These are phyloP conservation scores for Corymbia citriodora DNA, from an alignment of 441 rosid genomes.

Conservation along the genomic window DNA sequence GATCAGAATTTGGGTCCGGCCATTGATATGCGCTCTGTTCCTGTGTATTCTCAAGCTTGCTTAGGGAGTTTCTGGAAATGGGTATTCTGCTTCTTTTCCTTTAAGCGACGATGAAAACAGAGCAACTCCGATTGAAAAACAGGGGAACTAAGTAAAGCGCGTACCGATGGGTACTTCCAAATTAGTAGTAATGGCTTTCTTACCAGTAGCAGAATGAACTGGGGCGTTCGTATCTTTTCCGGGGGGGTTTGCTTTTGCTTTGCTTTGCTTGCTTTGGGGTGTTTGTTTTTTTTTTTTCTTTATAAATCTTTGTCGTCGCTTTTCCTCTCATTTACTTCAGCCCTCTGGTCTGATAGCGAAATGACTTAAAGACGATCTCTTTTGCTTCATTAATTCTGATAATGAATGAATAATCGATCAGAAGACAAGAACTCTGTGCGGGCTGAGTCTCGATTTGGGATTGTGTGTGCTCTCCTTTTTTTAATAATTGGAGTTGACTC, in stretches of 20 bases:
- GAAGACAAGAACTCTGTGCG: not conserved
- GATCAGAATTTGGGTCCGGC: not conserved
- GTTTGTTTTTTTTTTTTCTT: not conserved
- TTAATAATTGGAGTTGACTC: not conserved
- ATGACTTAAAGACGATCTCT: not conserved
- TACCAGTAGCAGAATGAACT: not conserved
- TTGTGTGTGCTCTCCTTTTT: not conserved
- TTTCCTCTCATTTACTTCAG: not conserved
- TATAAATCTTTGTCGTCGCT: not conserved
- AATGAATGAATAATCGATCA: not conserved
- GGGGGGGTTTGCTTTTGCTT: not conserved
- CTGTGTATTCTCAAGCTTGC: not conserved
- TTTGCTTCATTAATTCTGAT: not conserved
- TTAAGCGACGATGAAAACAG: not conserved
- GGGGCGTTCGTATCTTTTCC: not conserved
- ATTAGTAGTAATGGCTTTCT: not conserved
- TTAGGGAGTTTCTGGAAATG: not conserved
- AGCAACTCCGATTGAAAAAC: not conserved
- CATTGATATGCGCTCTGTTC: not conserved
- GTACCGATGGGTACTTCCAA: not conserved
- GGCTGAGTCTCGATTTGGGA: not conserved
- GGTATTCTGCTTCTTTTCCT: not conserved
- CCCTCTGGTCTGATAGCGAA: not conserved
- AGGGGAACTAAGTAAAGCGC: not conserved
- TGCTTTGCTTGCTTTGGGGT: not conserved